Evolutionary conservation across 495 filamentous ascomycete genomes (phyloP), one percentile per base, ranked within the genome.

Genomic region (Talaromyces adpressus): DNA sequence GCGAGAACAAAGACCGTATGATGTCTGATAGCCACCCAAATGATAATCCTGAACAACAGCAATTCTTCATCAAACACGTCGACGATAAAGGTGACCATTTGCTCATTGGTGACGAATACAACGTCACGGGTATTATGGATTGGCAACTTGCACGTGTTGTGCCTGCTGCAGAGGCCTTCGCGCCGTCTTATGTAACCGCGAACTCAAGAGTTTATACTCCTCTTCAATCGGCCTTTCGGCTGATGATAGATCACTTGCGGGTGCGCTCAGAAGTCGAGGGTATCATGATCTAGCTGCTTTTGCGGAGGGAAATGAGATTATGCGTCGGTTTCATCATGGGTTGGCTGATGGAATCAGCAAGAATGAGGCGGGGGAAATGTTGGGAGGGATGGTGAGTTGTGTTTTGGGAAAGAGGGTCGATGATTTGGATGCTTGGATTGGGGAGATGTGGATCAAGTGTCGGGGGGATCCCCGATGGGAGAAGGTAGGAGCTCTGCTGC

Each of bases 71-170:
- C 27, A 76, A 76, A 63, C 72, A 81, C 57, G 58, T 67, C 29
- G 79, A 79, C 69, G 76, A 79, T 63, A 76, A 77, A 61, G 75
- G 75, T 7, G 71, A 77, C 51, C 75, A 79, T 62, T 62, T 80
- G 20, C 62, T 82, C 7, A 71, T 80, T 12, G 74, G 80, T 45
- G 70, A 76, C 5, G 66, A 75, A 3, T 70, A 67, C 51, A 75
- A 81, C 58, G 72, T 80, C 58, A 73, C 65, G 3, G 71, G 73
- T 6, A 70, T 79, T 47, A 78, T 77, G 29, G 70, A 79, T 57
- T 79, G 75, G 74, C 65, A 77, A 61, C 71, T 72, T 63, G 68
- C 75, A 52, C 53, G 63, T 8, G 69, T 70, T 14, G 71, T 68
- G 4, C 66, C 69, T 32, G 71, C 67, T 25, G 63, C 59, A 52